Conservation (phyloP, 2,329 filamentous ascomycete species). For the Ceratocystis papillata region DNA sequence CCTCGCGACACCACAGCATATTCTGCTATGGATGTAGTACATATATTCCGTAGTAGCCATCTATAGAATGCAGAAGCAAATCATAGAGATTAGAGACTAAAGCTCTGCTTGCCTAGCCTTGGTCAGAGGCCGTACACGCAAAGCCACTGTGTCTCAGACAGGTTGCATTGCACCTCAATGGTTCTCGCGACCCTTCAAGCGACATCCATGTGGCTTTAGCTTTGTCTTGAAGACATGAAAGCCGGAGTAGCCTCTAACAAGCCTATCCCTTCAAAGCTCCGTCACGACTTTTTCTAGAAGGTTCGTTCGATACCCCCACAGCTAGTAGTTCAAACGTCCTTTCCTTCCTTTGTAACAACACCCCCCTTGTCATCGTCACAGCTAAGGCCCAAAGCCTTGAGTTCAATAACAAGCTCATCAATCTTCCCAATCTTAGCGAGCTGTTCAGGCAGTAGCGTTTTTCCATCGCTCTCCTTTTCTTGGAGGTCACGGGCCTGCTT, state of each 20-base stretch:
- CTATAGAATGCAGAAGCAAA: too few relatives aligned
- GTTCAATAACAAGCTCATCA: slow-evolving; percentile 78
- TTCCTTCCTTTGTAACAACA: background rate
- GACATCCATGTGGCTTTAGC: too few relatives aligned
- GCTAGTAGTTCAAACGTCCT: background rate
- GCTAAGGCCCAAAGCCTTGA: slow-evolving; percentile 77
- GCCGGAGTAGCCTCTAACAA: background rate
- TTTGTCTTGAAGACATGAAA: too few relatives aligned
- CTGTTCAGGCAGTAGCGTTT: slow-evolving; percentile 78
- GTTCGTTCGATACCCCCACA: background rate
- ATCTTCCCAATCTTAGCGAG: slow-evolving; percentile 97
- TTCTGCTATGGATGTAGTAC: background rate
- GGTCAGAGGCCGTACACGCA: too few relatives aligned
- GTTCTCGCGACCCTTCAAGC: too few relatives aligned
- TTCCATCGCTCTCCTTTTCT: slow-evolving; percentile 80
- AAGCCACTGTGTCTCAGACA: too few relatives aligned
- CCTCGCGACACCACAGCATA: background rate
- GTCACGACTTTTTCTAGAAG: background rate
- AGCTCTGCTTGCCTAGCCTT: too few relatives aligned
- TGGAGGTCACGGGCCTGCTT: slow-evolving; percentile 85
- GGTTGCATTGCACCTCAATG: too few relatives aligned
- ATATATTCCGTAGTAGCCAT: background rate
- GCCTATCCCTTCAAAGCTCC: background rate
- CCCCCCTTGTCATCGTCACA: slow-evolving; percentile 54
- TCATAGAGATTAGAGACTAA: background rate